Base-by-base conservation (phyloP, 2,329 filamentous ascomycete species). In the Thermochaetoides dissita region DNA sequence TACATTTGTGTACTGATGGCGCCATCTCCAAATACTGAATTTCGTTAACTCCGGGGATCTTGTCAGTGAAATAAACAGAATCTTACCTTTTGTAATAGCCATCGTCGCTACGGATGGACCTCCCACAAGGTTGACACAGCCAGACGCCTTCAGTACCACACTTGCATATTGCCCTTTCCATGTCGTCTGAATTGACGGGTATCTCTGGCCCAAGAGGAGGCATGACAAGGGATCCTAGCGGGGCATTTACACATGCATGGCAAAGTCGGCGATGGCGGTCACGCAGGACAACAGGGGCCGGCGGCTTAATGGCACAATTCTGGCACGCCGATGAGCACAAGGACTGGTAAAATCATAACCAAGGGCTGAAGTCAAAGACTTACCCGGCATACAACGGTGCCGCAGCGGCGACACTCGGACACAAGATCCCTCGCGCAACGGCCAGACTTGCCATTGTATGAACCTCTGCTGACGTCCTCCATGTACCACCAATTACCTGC, bases 291-390 rank as follows among this genome's bases (percentile, higher is more conserved):
- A 71, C 66, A 2, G 71, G 68, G 3, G 81, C 75, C 1, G 85
- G 86, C 0, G 83, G 78, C 61, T 95, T 94, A 55, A 85, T 81
- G 6, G 81, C 80, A 61, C 89, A 96, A 53, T 96, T 96, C 86
- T 94, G 59, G 7, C 6, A 24, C 17, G 31, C 17, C 24, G 8
- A 4, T 35, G 38, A 10, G 7, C 10, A 10, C 33, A 8, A 32
- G 7, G 36, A 39, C 6, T 33, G 42, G 31, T 9, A 33, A n/a
- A 10, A 35, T 2, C 3, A 35, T 7, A 11, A 35, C 8, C 7
- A 11, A n/a, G 6, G 17, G 34, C n/a, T 57, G 45, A 17, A 10
- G 24, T 11, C 28, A 41, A 10, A 7, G 30, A 61, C 74, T 59
- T 72, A 93, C 87, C 63, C 89, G 75, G 61, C 89, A 96, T 42